A percentile compares a stretch with the other conserved stretches of the same genome.
phyloP scores from a whole-genome alignment of 2,329 filamentous ascomycete genomes.

The Colletotrichum salicis region DNA sequence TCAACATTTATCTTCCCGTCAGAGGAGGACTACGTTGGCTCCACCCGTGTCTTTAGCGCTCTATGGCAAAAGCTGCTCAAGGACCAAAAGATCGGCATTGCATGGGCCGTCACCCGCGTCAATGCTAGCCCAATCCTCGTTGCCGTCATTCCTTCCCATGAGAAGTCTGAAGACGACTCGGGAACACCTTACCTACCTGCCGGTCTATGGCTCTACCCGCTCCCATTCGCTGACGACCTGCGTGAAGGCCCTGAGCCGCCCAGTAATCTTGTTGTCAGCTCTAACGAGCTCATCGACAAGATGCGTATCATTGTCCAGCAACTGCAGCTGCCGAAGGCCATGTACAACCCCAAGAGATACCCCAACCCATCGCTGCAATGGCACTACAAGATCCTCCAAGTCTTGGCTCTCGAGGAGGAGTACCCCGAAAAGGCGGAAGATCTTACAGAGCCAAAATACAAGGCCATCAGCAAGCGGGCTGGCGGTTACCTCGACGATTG shows the following conservation, averaged over 20 bases:
- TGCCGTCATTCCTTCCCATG: constrained; percentile 81
- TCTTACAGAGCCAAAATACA: constrained; percentile 84
- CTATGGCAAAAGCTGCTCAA: constrained; percentile 87
- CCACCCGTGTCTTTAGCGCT: constrained; percentile 90
- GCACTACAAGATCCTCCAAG: constrained; percentile 96
- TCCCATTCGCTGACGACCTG: constrained; percentile 92
- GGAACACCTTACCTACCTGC: constrained; percentile 79
- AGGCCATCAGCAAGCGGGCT: constrained; percentile 88
- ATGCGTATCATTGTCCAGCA: constrained; percentile 89
- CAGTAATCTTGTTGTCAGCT: constrained; percentile 62
- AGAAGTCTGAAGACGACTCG: constrained; percentile 70
- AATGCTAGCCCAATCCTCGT: constrained; percentile 85
- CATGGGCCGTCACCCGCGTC: constrained; percentile 86
- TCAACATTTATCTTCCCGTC: constrained; percentile 94
- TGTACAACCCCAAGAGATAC: constrained; percentile 87
- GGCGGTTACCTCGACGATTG: constrained; percentile 83
- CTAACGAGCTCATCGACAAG: constrained; percentile 78
- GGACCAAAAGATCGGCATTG: constrained; percentile 83
- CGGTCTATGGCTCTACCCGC: constrained; percentile 87
- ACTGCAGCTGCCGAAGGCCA: constrained; percentile 85
- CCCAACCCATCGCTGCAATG: constrained; percentile 94
- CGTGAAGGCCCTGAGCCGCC: constrained; percentile 77
- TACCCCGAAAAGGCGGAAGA: constrained; percentile 79
- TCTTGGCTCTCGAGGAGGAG: constrained; percentile 91
- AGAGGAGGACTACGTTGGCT: constrained; percentile 89